Conservation (phyloP, 2,329 filamentous ascomycete species). For the Hypoxylon rubiginosum region DNA sequence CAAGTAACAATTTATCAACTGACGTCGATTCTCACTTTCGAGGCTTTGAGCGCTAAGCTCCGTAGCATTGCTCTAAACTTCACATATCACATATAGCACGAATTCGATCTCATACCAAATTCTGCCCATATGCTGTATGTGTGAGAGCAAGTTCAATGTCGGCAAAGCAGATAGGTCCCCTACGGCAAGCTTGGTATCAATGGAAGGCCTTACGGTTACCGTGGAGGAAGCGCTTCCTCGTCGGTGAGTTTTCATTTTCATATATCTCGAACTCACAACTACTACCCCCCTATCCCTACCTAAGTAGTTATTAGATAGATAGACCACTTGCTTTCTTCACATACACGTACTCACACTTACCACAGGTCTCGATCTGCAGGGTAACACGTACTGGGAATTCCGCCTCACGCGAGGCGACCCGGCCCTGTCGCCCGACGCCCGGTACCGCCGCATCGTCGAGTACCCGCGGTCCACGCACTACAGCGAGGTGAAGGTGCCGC, state of each 20-base stretch:
- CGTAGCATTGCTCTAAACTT: not conserved
- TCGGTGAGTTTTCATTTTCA: conserved; percentile 61
- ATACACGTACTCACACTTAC: conserved; percentile 8
- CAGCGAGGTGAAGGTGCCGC: conserved; percentile 69
- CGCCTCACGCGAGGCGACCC: conserved; percentile 61
- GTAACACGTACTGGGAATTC: conserved; percentile 80
- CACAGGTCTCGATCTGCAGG: conserved; percentile 72
- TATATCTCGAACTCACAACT: not conserved
- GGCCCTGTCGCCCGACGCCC: conserved; percentile 46
- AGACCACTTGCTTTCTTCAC: conserved; percentile 1
- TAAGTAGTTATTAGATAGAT: not conserved
- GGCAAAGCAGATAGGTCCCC: conserved; percentile 54
- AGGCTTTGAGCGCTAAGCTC: not conserved
- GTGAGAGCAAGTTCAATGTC: conserved; percentile 49
- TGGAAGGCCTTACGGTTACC: conserved; percentile 74
- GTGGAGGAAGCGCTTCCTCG: conserved; percentile 73
- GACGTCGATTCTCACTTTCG: conserved; percentile 28
- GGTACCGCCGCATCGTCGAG: conserved; percentile 73
- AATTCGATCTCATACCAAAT: not conserved
- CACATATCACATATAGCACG: not conserved
- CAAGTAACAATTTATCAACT: conserved; percentile 7
- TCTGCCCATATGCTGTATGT: not conserved
- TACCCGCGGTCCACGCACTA: conserved; percentile 68
- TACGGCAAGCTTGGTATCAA: conserved; percentile 65
- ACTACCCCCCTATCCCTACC: not conserved